Evolutionary conservation across 176 grass and related monocot species (phyloP).

Genomic region (Triticum timopheevii): DNA sequence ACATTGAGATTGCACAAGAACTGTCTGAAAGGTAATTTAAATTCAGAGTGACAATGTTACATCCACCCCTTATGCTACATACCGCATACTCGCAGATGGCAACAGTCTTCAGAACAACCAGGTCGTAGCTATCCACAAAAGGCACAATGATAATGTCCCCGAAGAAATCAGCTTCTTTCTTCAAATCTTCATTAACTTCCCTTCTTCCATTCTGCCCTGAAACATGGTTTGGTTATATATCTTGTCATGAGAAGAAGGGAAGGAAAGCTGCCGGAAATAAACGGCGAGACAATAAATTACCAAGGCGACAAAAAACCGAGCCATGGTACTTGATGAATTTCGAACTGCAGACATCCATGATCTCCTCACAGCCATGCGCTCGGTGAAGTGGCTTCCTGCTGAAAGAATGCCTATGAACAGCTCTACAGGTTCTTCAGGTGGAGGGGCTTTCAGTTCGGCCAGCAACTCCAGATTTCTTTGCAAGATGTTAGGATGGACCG

Average conservation of each 20-base stretch:
- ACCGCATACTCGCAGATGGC: slow-evolving; percentile 79
- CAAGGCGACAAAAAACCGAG: slow-evolving; percentile 84
- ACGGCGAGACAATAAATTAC: slow-evolving; percentile 16
- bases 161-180: slow-evolving; percentile 75
- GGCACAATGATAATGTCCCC: slow-evolving; percentile 75
- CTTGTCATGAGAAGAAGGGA: background rate
- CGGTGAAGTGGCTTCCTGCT: slow-evolving; percentile 68
- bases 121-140: slow-evolving; percentile 67
- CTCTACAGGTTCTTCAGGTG: slow-evolving; percentile 48
- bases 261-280: background rate
- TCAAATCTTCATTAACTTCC: slow-evolving; percentile 65
- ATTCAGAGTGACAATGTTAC: slow-evolving; percentile 2
- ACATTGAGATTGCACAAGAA: background rate
- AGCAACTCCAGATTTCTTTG: slow-evolving; percentile 55
- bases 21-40: slow-evolving; percentile 14
- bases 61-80: slow-evolving; percentile 26
- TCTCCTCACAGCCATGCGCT: slow-evolving; percentile 76
- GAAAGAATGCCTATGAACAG: slow-evolving; percentile 81
- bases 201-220: slow-evolving; percentile 51
- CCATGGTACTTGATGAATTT: slow-evolving; percentile 56
- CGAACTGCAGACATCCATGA: slow-evolving; percentile 80
- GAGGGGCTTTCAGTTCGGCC: slow-evolving; percentile 50
- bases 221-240: slow-evolving; percentile 36
- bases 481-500: slow-evolving; percentile 40
- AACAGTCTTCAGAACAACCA: slow-evolving; percentile 80